Conservation (phyloP, 2,329 filamentous ascomycete genomes). For the Aspergillus ochraceoroseus region DNA sequence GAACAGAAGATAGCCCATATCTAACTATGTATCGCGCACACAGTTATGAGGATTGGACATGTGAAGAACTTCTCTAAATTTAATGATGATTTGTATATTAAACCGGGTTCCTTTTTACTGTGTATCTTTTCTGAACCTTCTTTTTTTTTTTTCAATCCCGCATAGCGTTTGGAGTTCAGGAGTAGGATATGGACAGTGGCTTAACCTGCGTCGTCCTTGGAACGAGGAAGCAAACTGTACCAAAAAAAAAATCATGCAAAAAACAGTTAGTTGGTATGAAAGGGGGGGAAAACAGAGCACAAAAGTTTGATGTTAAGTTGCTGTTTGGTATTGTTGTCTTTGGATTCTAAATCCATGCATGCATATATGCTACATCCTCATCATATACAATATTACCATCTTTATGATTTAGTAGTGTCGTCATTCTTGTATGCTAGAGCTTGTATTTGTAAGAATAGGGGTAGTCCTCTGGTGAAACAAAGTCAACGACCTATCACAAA, state of each 20-base stretch:
- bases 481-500: too few species aligned
- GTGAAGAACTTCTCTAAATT: constrained; percentile 74
- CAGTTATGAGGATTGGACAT: constrained; percentile 98
- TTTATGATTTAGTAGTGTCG: too few species aligned
- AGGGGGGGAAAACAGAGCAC: constrained; percentile 5
- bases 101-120: constrained; percentile 23
- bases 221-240: constrained; percentile 9
- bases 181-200: constrained; percentile 21
- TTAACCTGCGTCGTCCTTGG: constrained; percentile 13
- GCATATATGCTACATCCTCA: too few species aligned
- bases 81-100: constrained; percentile 17
- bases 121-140: constrained; percentile 14
- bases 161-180: constrained; percentile 44
- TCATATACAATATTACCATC: too few species aligned
- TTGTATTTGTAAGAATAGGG: too few species aligned
- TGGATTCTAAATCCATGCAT: too few species aligned
- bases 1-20: constrained; percentile 6
- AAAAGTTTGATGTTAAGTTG: constrained; percentile 9
- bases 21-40: constrained; percentile 10
- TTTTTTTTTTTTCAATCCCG: constrained; percentile 21
- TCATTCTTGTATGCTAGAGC: too few species aligned
- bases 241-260: constrained; percentile 4
- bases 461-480: too few species aligned
- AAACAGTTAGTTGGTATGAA: constrained; percentile 3
- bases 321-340: too few species aligned